These are phyloP conservation scores for Esteya vermicola DNA, from an alignment of 2,329 filamentous ascomycete genomes.

Conservation along the genomic window DNA sequence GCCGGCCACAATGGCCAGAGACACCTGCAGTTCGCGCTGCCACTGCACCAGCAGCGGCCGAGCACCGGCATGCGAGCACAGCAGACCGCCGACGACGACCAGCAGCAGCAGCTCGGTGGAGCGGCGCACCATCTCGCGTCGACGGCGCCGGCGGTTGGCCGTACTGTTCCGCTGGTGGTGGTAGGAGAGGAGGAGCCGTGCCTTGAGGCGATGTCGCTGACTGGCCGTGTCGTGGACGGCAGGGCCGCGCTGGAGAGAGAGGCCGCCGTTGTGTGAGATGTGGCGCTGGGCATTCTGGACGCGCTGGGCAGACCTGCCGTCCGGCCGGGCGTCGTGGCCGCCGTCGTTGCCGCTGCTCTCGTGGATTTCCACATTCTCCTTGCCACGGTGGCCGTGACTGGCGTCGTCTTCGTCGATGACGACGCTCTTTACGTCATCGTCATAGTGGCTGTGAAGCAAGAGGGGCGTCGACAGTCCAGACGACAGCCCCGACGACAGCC, in stretches of 20 bases:
- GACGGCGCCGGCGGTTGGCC: conserved; percentile 25
- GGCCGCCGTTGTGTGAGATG: neutral
- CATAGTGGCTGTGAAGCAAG: neutral
- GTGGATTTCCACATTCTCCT: no score
- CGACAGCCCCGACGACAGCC: conserved; percentile 35
- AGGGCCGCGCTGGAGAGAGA: no score
- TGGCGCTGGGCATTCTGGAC: no score
- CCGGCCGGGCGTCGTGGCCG: no score
- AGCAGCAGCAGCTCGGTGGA: conserved; percentile 38
- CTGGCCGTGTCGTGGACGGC: no score
- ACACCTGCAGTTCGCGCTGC: conserved; percentile 29
- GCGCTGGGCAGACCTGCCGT: no score
- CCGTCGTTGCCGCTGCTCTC: no score
- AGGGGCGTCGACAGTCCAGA: conserved; percentile 27
- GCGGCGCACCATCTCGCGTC: conserved; percentile 36
- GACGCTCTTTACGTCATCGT: neutral
- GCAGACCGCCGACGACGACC: conserved; percentile 30
- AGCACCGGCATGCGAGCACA: conserved; percentile 31
- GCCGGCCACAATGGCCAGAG: conserved; percentile 20
- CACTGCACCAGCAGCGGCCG: conserved; percentile 29
- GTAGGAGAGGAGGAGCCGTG: neutral
- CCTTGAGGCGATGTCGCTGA: no score
- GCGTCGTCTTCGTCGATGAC: no score
- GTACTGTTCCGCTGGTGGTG: conserved; percentile 12
- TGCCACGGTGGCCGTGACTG: neutral